Evolutionary conservation across 1,284 basidiomycete species (phyloP), one percentile per base, ranked within the genome.

Genomic region (Ceratorhiza oryzae-sativae): DNA sequence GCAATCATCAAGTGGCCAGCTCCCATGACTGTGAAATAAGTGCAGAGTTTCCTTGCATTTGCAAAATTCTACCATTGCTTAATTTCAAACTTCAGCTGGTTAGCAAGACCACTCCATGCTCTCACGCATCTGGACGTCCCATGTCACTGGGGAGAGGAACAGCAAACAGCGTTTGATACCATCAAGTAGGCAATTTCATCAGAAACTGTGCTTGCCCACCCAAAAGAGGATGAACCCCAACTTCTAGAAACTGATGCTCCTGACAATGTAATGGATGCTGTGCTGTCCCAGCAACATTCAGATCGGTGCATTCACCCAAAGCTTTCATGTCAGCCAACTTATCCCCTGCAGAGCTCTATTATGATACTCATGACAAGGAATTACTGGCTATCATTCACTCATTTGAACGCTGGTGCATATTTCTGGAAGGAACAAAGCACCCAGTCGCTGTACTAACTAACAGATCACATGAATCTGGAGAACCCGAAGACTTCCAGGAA

Each of bases 351-450:
- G 77, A 82, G 63, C 67, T 73, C 3, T 82, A 82, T 73, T 82
- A 80, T 73, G 71, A 73, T 8, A 77, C 79, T 27, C 77, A 80
- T 67, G 78, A 82, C 73, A 79, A 81, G 73, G 80, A 82, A 67
- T 58, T 81, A 2, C 73, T 79, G 0, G 77, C 72, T n/a, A 73
- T 75, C 25, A 67, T 72, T 32, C 25, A 53, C 4, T 27, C 73
- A 3, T 63, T 74, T 49, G 58, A 74, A 10, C 41, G 72, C 23
- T 81, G 77, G 77, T 55, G 77, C 3, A 73, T 76, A 25, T 80
- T 77, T 59, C 70, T 78, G 25, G 75, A 77, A 56, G 76, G 76
- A 9, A 58, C 68, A 1, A 30, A 42, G 2, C n/a, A 62, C 1
- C 59, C 73, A 1, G 56, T 79, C 42, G 59, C 6, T 0, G 67